Evolutionary conservation across 1,284 basidiomycete species (phyloP), one percentile per base, ranked within the genome.

Genomic region (Hemileccinum hortonii): DNA sequence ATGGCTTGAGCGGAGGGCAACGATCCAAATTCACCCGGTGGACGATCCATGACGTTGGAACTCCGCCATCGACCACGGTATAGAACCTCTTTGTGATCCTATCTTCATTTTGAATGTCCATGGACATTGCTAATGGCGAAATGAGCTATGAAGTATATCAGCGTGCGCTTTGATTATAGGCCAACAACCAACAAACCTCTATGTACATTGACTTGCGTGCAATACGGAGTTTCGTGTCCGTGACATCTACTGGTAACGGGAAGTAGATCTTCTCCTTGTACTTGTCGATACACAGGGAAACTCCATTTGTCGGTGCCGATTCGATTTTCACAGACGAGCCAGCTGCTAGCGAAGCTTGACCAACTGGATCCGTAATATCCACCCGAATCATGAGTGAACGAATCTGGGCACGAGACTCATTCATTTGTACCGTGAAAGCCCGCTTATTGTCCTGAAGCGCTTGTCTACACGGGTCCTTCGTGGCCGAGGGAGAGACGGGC

Each of bases 201-300:
- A 82, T 69, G 55, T 77, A 83, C 19, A 61, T 69, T 4, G 80
- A 83, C 55, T 75, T 78, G 29, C 82, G 73, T 8, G 79, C 81
- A 29, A 83, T 61, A 8, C 77, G 72, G 3, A 77, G 50, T 57
- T 69, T 79, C 2, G 62, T 47, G 18, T 62, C 63, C n/a, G 49
- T 49, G 10, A 61, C 61, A 35, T 70, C 61, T 15, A 80, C 61
- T 4, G 75, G 73, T 42, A 69, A 47, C 16, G 65, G 68, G 24
- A 70, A 66, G 10, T 7, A 1, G 6, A 64, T 29, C 19, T 24
- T 45, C 47, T 66, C 54, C 10, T 37, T 21, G 41, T 65, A 54
- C n/a, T 47, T 48, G 40, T 48, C 61, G 3, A 69, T 49, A 33
- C 22, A 47, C 19, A 70, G 16, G n/a, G 37, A 45, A 35, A 38